Evolutionary conservation across 495 filamentous ascomycete genomes (phyloP).

Genomic region (Cercophora newfieldiana): DNA sequence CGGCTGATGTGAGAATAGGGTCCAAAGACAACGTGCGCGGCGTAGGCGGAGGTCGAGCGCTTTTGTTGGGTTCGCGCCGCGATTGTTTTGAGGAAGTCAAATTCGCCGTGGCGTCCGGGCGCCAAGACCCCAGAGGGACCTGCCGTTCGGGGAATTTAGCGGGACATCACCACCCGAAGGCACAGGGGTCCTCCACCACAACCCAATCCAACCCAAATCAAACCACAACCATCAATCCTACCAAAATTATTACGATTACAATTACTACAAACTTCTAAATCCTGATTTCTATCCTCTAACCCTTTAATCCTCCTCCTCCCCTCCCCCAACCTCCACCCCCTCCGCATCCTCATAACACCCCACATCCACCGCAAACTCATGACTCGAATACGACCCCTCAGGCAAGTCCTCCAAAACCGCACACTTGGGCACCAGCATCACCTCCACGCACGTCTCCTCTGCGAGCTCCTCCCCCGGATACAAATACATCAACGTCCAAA

Average conservation of each 20-base stretch:
- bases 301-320: not conserved
- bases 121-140: not conserved
- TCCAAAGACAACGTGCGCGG: not conserved
- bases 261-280: not conserved
- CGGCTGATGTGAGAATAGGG: not conserved
- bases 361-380: conserved; percentile 27
- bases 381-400: conserved; percentile 26
- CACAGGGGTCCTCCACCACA: not conserved
- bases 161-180: not conserved
- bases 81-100: not conserved
- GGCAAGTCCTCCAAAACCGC: conserved; percentile 23
- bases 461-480: conserved; percentile 23
- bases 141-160: not conserved
- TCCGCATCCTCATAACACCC: conserved; percentile 27
- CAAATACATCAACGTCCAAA: conserved; percentile 26
- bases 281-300: not conserved
- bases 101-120: not conserved
- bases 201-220: not conserved
- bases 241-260: not conserved
- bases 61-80: not conserved
- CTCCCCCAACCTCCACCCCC: not conserved
- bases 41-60: not conserved
- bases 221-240: not conserved
- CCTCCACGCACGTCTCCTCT: conserved; percentile 23
- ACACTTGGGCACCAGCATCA: conserved; percentile 34